Evolutionary conservation across 495 filamentous ascomycete species (phyloP), one percentile per base, ranked within the genome.

Genomic region (Aspergillus ellipticus): DNA sequence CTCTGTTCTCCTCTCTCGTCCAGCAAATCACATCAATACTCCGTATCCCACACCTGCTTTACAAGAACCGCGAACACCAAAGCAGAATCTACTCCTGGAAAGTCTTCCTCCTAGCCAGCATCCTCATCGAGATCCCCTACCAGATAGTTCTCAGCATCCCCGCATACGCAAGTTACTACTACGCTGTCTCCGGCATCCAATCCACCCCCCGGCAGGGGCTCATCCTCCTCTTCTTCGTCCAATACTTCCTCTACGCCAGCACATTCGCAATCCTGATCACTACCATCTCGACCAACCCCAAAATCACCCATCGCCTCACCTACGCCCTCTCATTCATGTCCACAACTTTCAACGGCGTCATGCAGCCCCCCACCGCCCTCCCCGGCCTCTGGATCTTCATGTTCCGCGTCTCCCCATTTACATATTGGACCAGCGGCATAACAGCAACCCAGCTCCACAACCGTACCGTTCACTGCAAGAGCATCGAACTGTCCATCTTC

Each of bases 361-460:
- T 89, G 69, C 81, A 85, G 50, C 73, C 66, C 17, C 84, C 84
- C 0, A 62, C 64, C n/a, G 77, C 73, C 3, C 68, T 87, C 17
- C 85, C 85, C 4, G 69, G 77, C 17, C 89, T 89, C 76, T 88
- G 84, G 85, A 83, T 84, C 56, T 87, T 86, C 72, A 83, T 86
- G 79, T 85, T 86, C 65, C 79, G 80, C 48, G 73, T 85, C 56
- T 83, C 79, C n/a, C 84, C 85, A 11, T 79, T 86, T 47, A 83
- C 79, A 0, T 87, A 88, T 56, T 66, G 42, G 31, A 20, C 42
- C 1, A 21, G 28, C 6, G 56, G 42, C 4, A 33, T 58, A n/a
- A 43, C 56, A 13, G 73, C 80, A 0, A 72, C 74, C 0, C 77
- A 71, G 2, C 66, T 89, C 4, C 82, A 80, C 48, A 79, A 82